Base-by-base conservation (phyloP, 108 stramenopile genomes). In the Skeletonema tropicum region DNA sequence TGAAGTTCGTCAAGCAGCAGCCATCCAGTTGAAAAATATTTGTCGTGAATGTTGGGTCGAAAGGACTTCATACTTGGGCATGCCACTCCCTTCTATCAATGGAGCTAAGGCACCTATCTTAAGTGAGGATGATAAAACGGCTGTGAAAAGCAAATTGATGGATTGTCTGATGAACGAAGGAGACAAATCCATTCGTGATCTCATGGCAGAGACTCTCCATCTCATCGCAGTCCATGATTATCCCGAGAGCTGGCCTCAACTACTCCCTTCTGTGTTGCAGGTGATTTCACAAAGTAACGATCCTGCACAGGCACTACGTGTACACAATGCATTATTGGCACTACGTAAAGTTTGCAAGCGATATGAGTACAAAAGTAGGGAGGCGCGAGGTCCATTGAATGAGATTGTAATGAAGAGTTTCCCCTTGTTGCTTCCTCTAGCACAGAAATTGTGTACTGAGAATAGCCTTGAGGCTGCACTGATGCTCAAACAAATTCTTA, bases 301-400 rank as follows among this genome's bases (percentile, higher is more conserved):
- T 64, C 82, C 85, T 9, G 76, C 80, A 12, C 85, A 94, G 73
- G 81, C 79, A 57, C 73, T 92, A 13, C 87, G 85, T 13, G 96
- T 97, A 11, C 95, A 97, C 87, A 97, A 97, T 64, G 91, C 97
- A 23, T 86, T 98, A 52, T 64, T 97, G 63, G 97, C 97, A 5
- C 76, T 98, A 57, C 91, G 98, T 23, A 97, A 97, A 83, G 88
- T 98, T 13, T 96, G 93, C 86, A 98, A 98, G 75, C 88, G 98
- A 42, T 98, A 96, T 79, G 98, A 98, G 82, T 98, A 96, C 93
- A 98, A 97, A 87, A 77, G 86, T 66, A 87, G 87, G 62, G 98
- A 97, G 19, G 86, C 86, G 32, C 85, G 98, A 30, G 96, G 90
- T 17, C 97, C 97, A 0, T 86, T 98, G 36, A 90, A 95, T 60